Evolutionary conservation across 176 grass and related monocot species (phyloP).

Genomic region (Otatea glauca): DNA sequence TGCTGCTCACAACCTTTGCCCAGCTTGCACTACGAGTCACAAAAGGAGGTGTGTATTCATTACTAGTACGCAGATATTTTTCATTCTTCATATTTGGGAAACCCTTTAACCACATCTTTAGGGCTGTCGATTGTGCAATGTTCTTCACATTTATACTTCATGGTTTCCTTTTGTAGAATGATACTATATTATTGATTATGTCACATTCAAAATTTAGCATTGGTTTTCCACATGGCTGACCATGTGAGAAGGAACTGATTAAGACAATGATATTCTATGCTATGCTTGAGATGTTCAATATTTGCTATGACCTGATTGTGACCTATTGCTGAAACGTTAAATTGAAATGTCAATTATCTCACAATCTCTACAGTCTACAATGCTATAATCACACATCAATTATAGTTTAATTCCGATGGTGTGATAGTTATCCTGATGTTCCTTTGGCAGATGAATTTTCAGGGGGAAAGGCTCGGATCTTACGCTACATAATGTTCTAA

Average conservation of each 20-base stretch:
- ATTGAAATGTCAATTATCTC: neutral
- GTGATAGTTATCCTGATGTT: neutral
- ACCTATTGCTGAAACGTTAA: neutral
- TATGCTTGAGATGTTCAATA: neutral
- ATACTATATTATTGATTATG: conserved; percentile 31
- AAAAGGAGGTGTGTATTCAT: conserved; percentile 76
- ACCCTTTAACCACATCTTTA: neutral
- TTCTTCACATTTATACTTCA: conserved; percentile 20
- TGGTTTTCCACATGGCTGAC: neutral
- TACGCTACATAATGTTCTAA: neutral
- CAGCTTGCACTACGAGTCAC: conserved; percentile 73
- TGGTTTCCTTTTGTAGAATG: conserved; percentile 26
- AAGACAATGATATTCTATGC: conserved; percentile 1
- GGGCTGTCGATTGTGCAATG: conserved; percentile 8
- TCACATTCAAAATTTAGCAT: conserved; percentile 29
- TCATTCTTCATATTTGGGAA: conserved; percentile 16
- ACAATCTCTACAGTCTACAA: neutral
- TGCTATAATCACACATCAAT: neutral
- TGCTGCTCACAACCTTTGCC: conserved; percentile 73
- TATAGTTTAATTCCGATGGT: neutral
- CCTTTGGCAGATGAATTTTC: neutral
- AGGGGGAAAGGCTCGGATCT: neutral
- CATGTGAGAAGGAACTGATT: conserved; percentile 14
- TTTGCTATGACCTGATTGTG: neutral
- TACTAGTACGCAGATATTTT: conserved; percentile 2